These are phyloP conservation scores for Ocimum tenuiflorum DNA, from an alignment of 257 asterid species.

Conservation along the genomic window DNA sequence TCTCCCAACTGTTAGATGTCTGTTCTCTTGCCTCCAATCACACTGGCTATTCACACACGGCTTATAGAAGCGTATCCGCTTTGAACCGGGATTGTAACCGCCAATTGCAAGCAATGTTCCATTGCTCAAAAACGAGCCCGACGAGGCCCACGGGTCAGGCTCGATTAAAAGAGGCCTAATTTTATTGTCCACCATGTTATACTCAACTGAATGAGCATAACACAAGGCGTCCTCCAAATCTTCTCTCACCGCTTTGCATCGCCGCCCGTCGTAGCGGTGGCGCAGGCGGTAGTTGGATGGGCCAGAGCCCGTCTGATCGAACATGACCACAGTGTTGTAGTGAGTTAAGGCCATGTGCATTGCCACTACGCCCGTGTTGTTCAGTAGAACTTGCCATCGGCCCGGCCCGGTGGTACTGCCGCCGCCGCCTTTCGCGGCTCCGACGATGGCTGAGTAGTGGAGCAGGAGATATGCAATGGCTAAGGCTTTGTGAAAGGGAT, in stretches of 20 bases:
- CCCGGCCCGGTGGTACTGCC: constrained; percentile 17
- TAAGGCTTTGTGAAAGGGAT: constrained; percentile 12
- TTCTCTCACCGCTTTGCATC: constrained; percentile 13
- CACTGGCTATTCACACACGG: constrained; percentile 38
- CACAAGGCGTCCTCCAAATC: constrained; percentile 40
- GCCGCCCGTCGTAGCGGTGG: constrained; percentile 29
- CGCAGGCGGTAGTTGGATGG: constrained; percentile 30
- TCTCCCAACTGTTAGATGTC: constrained; percentile 25
- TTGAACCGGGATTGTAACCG: constrained; percentile 39
- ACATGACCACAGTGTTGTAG: constrained; percentile 45
- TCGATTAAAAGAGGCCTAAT: constrained; percentile 40
- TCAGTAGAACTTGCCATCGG: constrained; percentile 42
- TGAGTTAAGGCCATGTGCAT: constrained; percentile 65
- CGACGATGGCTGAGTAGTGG: background rate
- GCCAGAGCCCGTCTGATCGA: constrained; percentile 39
- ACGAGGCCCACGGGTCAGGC: constrained; percentile 47
- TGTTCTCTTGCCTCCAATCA: constrained; percentile 41
- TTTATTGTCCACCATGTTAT: constrained; percentile 27
- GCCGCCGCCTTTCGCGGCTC: background rate
- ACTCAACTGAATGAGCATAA: constrained; percentile 62
- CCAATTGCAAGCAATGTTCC: constrained; percentile 51
- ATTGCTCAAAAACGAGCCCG: constrained; percentile 51
- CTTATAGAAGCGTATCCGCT: constrained; percentile 26
- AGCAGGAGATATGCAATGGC: constrained; percentile 10
- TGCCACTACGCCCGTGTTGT: constrained; percentile 57